Conservation (phyloP, 75 land plant genomes). For the Pseudotsuga menziesii region DNA sequence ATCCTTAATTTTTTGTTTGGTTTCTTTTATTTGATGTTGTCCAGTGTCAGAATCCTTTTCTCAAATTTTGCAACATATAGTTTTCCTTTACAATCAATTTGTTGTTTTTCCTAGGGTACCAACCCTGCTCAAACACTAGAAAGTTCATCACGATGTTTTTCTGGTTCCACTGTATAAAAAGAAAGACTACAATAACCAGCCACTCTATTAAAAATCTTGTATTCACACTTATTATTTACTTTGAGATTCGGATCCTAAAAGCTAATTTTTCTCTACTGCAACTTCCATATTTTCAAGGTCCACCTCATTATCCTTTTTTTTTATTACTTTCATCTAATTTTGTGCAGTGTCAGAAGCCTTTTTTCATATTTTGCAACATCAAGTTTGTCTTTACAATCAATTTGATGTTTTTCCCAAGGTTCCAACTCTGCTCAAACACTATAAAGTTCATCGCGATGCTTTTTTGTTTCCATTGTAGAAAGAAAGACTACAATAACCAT, state of each 20-base stretch:
- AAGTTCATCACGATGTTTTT: conserved; percentile 63
- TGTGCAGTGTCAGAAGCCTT: conserved; percentile 62
- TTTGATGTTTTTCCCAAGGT: conserved; percentile 92
- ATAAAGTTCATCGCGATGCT: conserved; percentile 54
- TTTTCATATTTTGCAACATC: conserved; percentile 65
- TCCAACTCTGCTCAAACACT: conserved; percentile 76
- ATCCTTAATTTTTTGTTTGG: conserved; percentile 30
- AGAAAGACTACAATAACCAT: not conserved
- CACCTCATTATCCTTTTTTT: conserved; percentile 29
- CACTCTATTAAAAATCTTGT: not conserved
- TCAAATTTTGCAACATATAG: conserved; percentile 74
- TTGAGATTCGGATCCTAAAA: conserved; percentile 50
- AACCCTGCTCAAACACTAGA: conserved; percentile 64
- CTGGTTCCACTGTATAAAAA: conserved; percentile 65
- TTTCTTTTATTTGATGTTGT: conserved; percentile 45
- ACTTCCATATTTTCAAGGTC: conserved; percentile 20
- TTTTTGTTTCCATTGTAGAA: conserved; percentile 71
- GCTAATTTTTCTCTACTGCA: conserved; percentile 35
- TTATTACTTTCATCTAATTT: conserved; percentile 43
- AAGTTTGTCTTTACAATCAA: conserved; percentile 81
- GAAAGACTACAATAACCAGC: not conserved
- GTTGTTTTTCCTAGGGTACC: conserved; percentile 92
- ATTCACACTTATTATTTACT: conserved; percentile 51
- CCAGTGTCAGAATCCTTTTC: conserved; percentile 56
- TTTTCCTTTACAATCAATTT: conserved; percentile 82